phyloP scores from a whole-genome alignment of 805 yeast species.

The Kluyveromyces dobzhanskii region DNA sequence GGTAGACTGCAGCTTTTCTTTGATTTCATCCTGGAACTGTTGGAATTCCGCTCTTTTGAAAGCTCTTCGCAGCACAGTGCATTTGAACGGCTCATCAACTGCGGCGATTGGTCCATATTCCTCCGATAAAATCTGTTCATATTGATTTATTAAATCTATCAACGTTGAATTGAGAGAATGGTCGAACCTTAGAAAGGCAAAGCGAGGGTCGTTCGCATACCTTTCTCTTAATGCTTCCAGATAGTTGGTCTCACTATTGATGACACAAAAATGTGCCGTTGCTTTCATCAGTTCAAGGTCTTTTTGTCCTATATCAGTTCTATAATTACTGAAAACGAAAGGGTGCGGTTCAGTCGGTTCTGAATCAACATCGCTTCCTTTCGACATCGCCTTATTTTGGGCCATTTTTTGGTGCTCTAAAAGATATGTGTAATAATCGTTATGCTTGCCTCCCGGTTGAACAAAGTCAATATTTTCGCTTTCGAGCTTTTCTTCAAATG shows the following conservation, averaged over 20 bases:
- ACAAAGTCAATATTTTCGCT: slow-evolving; percentile 60
- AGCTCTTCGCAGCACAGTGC: slow-evolving; percentile 38
- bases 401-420: slow-evolving; percentile 5
- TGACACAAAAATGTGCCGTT: slow-evolving; percentile 62
- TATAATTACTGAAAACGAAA: slow-evolving; percentile 24
- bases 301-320: slow-evolving; percentile 38
- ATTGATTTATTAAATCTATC: slow-evolving; percentile 46
- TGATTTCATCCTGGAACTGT: slow-evolving; percentile 30
- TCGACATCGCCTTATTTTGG: slow-evolving; percentile 1
- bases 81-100: slow-evolving; percentile 24
- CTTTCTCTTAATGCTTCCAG: slow-evolving; percentile 31
- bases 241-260: slow-evolving; percentile 44
- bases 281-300: slow-evolving; percentile 65
- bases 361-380: too few species aligned
- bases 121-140: slow-evolving; percentile 30
- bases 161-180: slow-evolving; percentile 58
- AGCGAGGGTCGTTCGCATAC: slow-evolving; percentile 40
- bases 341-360: slow-evolving; percentile 19
- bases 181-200: slow-evolving; percentile 51
- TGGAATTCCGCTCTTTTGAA: slow-evolving; percentile 49
- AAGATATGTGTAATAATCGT: slow-evolving; percentile 46
- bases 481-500: slow-evolving; percentile 56
- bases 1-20: slow-evolving; percentile 28
- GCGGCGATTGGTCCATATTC: slow-evolving; percentile 16
- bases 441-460: slow-evolving; percentile 41